Base-by-base conservation (phyloP, 345 rosid genomes). In the Moricandia arvensis region DNA sequence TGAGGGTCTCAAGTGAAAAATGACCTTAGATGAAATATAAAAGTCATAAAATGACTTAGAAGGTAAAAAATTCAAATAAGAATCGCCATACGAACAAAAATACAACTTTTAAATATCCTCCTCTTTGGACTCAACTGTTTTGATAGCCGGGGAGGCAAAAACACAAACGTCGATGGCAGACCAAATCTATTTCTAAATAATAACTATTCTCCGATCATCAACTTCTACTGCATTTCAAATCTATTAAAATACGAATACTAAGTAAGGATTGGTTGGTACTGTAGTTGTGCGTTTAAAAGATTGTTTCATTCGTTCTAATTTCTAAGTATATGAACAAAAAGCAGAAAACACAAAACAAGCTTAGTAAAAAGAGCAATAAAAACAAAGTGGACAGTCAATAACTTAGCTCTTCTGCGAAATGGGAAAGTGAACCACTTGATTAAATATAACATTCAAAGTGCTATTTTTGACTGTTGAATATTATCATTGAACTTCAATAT, bases 381-480 rank as follows among this genome's bases (percentile, higher is more conserved):
- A 11, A 6, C 16, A 47, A 60, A 63, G 21, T 10, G 29, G 51
- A 43, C 45, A 57, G 17, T 6, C 49, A 9, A 66, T 66, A 59
- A 59, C 67, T 75, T 59, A 59, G 62, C 67, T 5, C 11, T 51
- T 16, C 3, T 51, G 4, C 57, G 18, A 41, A 75, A 68, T 51
- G 61, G 31, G 70, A 69, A 59, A 54, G 65, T 62, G 70, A 35
- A 21, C 0, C 35, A 29, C 55, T 38, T 70, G 71, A 76, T 21
- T 4, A 68, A 12, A 61, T 9, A 69, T 13, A 41, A 70, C 60
- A 70, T 63, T 76, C 75, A 76, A 76, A 76, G 80, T 76, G 66
- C 66, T 7, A 71, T 63, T 55, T 76, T 76, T 70, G 75, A 76
- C 75, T 63, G 61, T 76, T 76, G 80, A 76, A 70, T 38, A 63